phyloP scores from a whole-genome alignment of 2,329 filamentous ascomycete species.

The Fusarium transvaalense region DNA sequence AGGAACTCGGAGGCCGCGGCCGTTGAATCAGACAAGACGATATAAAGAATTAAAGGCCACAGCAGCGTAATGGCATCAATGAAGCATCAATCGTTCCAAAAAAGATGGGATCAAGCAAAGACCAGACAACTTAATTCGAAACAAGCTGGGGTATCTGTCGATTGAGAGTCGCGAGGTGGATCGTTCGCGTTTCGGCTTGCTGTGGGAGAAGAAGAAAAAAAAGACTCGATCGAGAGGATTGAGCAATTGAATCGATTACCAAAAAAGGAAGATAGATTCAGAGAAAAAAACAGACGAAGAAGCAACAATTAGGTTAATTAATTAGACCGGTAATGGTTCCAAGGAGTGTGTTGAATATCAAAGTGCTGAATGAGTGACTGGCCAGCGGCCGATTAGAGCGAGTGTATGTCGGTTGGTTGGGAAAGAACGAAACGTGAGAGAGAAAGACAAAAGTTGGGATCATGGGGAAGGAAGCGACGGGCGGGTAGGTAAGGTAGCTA shows the following conservation, averaged over 20 bases:
- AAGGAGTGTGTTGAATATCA: slow-evolving; percentile 45
- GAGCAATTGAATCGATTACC: slow-evolving; percentile 24
- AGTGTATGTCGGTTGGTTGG: slow-evolving; percentile 45
- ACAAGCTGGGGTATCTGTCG: slow-evolving; percentile 29
- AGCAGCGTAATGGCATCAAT: slow-evolving; percentile 28
- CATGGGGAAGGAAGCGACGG: slow-evolving; percentile 44
- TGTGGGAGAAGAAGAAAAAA: slow-evolving; percentile 12
- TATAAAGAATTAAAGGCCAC: slow-evolving; percentile 32
- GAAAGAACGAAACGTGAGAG: slow-evolving; percentile 41
- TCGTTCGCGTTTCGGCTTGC: slow-evolving; percentile 32
- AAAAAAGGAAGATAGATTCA: slow-evolving; percentile 28
- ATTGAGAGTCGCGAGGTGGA: slow-evolving; percentile 35
- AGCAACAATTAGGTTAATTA: slow-evolving; percentile 28
- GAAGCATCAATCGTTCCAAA: slow-evolving; percentile 24
- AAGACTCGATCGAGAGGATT: slow-evolving; percentile 28
- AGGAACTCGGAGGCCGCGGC: slow-evolving; percentile 23
- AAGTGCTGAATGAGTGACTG: slow-evolving; percentile 47
- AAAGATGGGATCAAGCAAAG: slow-evolving; percentile 13
- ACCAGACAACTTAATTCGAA: slow-evolving; percentile 25
- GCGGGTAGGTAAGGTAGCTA: slow-evolving; percentile 47
- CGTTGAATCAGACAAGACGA: slow-evolving; percentile 27
- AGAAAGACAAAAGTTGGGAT: slow-evolving; percentile 42
- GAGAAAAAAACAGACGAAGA: slow-evolving; percentile 32
- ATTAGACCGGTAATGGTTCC: slow-evolving; percentile 12
- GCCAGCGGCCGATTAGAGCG: slow-evolving; percentile 48